Conservation (phyloP, 495 filamentous ascomycete species). For the Penicillium manginii region DNA sequence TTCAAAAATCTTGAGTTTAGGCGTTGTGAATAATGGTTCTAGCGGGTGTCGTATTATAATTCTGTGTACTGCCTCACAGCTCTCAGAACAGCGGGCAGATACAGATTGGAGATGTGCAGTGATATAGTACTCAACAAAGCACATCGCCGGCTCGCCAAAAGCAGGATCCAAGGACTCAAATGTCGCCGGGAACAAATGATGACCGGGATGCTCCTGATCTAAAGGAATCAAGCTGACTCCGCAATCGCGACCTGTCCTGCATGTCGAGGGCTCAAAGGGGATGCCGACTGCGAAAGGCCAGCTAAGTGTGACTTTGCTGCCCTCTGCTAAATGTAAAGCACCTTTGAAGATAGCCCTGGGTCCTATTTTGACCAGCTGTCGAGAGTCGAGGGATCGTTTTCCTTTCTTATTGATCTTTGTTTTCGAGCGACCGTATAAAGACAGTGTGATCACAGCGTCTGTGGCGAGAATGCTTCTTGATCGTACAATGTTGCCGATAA, state of each 20-base stretch:
- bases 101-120: constrained; percentile 18
- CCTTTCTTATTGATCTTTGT: background rate
- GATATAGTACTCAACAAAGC: constrained; percentile 27
- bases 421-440: background rate
- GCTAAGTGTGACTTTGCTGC: background rate
- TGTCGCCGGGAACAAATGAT: constrained; percentile 18
- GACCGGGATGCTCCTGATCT: constrained; percentile 12
- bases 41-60: constrained; percentile 14
- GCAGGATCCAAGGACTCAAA: constrained; percentile 13
- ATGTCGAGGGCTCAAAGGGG: constrained; percentile 11
- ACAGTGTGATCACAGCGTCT: no score
- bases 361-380: background rate
- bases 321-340: background rate
- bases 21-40: background rate
- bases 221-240: constrained; percentile 29
- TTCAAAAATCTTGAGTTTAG: background rate
- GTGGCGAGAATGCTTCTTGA: no score
- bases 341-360: constrained; percentile 11
- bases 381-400: background rate
- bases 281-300: constrained; percentile 25
- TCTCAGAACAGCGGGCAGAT: background rate
- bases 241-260: background rate
- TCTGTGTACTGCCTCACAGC: constrained; percentile 10
- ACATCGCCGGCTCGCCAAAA: constrained; percentile 8
- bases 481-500: no score